phyloP scores from a whole-genome alignment of 495 filamentous ascomycete species.

The Aspergillus incahuasiensis region DNA sequence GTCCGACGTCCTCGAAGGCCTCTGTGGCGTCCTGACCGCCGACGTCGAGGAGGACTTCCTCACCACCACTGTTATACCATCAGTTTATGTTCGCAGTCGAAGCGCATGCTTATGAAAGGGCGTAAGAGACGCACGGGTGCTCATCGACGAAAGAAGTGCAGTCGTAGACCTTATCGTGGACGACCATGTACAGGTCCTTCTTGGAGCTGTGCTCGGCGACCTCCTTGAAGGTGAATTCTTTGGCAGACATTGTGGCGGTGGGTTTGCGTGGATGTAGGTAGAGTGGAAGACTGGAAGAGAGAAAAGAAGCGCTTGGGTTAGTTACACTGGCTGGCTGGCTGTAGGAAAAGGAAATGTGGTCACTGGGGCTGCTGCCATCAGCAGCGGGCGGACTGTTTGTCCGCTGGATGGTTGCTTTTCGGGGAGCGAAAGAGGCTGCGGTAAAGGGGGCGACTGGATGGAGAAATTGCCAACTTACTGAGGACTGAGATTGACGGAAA shows the following conservation, averaged over 20 bases:
- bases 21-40: conserved; percentile 95
- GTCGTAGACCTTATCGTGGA: conserved; percentile 97
- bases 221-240: conserved; percentile 79
- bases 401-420: not conserved
- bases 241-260: conserved; percentile 54
- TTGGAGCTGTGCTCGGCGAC: conserved; percentile 85
- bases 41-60: conserved; percentile 96
- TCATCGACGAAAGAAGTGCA: conserved; percentile 86
- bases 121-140: conserved; percentile 79
- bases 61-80: conserved; percentile 70
- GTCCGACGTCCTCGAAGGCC: conserved; percentile 98
- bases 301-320: conserved; percentile 4
- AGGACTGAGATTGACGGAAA: not conserved
- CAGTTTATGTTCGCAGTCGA: not conserved
- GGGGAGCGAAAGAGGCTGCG: not conserved
- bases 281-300: conserved; percentile 4
- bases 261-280: not conserved
- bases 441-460: not conserved
- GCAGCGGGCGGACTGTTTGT: not conserved
- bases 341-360: not conserved
- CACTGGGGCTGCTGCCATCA: not conserved
- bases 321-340: not conserved
- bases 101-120: not conserved
- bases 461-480: not conserved
- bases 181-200: conserved; percentile 89